Evolutionary conservation across 257 asterid species (phyloP).

Genomic region (Solanum paucissectum): DNA sequence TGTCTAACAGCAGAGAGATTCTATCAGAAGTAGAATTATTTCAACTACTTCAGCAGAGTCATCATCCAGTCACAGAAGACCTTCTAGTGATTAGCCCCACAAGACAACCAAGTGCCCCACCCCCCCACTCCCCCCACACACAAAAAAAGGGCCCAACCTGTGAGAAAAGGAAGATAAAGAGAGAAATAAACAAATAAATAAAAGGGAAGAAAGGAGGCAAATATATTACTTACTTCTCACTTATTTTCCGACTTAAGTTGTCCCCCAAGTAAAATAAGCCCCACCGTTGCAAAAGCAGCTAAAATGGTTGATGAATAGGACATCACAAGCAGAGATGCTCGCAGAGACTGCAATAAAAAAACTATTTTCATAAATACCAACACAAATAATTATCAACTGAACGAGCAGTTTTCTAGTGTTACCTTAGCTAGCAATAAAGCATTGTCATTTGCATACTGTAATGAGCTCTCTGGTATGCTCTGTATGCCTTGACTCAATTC

Average conservation of each 20-base stretch:
- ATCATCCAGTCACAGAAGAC: not conserved
- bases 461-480: constrained; percentile 62
- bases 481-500: constrained; percentile 65
- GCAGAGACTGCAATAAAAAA: constrained; percentile 56
- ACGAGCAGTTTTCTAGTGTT: not conserved
- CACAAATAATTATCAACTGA: not conserved
- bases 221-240: constrained; percentile 17
- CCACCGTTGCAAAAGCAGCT: constrained; percentile 44
- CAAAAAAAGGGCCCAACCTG: not conserved
- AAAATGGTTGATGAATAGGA: constrained; percentile 55
- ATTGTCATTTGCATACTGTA: constrained; percentile 83
- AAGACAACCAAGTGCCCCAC: not conserved
- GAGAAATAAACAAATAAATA: not conserved
- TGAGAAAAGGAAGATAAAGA: not conserved
- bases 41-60: not conserved
- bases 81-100: not conserved
- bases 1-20: not conserved
- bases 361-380: not conserved
- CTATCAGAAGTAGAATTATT: not conserved
- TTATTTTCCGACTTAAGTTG: constrained; percentile 50
- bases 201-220: not conserved
- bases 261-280: constrained; percentile 62
- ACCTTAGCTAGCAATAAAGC: constrained; percentile 87
- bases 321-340: constrained; percentile 47
- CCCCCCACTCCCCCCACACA: not conserved